A percentile compares a stretch with the other conserved stretches of the same genome.
These are phyloP conservation scores for Aspergillus leporis DNA, from an alignment of 495 filamentous ascomycete genomes.

Conservation along the genomic window DNA sequence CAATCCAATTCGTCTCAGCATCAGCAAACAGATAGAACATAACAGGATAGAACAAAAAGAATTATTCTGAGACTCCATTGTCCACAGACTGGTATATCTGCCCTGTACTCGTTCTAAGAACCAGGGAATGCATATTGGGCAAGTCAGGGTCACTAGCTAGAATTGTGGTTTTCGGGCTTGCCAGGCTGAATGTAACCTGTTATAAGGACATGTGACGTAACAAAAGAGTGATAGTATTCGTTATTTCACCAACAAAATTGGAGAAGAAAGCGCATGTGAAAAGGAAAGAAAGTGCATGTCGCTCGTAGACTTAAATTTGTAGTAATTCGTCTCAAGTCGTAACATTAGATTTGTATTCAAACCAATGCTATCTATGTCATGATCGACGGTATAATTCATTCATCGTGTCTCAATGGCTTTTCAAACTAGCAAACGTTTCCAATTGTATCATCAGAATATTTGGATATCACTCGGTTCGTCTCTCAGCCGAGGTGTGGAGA, in stretches of 20 bases:
- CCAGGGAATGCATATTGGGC: too few species aligned
- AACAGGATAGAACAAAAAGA: background rate
- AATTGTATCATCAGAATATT: constrained; percentile 1
- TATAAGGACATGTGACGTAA: background rate
- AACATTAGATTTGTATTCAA: constrained; percentile 7
- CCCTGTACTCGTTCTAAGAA: background rate
- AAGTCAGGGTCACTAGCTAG: background rate
- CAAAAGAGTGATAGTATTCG: background rate
- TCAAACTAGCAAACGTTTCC: constrained; percentile 9
- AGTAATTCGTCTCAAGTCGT: constrained; percentile 15
- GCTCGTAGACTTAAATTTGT: constrained; percentile 16
- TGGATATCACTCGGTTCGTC: constrained; percentile 21
- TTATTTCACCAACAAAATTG: background rate
- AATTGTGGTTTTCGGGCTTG: background rate
- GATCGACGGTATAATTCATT: constrained; percentile 23
- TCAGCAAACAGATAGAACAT: background rate
- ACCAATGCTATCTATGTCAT: constrained; percentile 25
- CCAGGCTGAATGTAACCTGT: background rate
- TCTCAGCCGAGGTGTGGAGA: constrained; percentile 18
- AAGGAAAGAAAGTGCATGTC: constrained; percentile 10
- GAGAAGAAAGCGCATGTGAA: background rate
- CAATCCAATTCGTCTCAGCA: background rate
- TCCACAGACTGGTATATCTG: background rate
- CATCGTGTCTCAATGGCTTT: constrained; percentile 17
- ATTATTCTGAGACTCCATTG: background rate